phyloP scores from a whole-genome alignment of 306 rosid species.

The Dalbergia cochinchinensis region DNA sequence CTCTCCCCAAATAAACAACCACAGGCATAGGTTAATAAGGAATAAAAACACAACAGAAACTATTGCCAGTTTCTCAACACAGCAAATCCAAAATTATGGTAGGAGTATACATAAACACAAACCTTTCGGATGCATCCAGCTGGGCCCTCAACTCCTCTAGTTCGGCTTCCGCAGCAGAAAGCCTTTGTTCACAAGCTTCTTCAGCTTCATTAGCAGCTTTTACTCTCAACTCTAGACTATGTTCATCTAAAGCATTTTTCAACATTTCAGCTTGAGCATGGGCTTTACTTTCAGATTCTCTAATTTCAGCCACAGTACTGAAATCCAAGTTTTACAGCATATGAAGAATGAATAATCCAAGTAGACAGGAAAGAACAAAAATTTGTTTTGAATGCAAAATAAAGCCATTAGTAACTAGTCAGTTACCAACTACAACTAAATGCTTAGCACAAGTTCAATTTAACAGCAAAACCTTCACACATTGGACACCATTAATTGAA shows the following conservation, averaged over 20 bases:
- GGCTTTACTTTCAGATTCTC: slow-evolving; percentile 86
- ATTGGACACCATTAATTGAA: neutral
- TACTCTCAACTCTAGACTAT: slow-evolving; percentile 89
- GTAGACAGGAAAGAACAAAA: slow-evolving; percentile 25
- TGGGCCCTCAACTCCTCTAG: slow-evolving; percentile 72
- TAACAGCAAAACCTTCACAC: slow-evolving; percentile 39
- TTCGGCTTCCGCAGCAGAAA: slow-evolving; percentile 83
- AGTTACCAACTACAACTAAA: slow-evolving; percentile 32
- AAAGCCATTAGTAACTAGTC: slow-evolving; percentile 16
- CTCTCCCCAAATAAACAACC: slow-evolving; percentile 34
- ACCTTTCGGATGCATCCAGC: slow-evolving; percentile 89
- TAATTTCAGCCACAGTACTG: slow-evolving; percentile 76
- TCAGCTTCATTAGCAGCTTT: slow-evolving; percentile 98
- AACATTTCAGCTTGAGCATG: slow-evolving; percentile 72
- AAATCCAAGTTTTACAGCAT: slow-evolving; percentile 51
- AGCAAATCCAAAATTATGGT: slow-evolving; percentile 33
- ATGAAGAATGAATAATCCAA: slow-evolving; percentile 36
- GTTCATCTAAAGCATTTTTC: slow-evolving; percentile 91
- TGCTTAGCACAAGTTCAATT: slow-evolving; percentile 35
- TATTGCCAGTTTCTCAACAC: slow-evolving; percentile 25
- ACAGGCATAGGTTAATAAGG: slow-evolving; percentile 17
- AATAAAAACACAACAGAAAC: slow-evolving; percentile 15
- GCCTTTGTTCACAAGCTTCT: slow-evolving; percentile 94
- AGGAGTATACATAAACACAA: slow-evolving; percentile 40
- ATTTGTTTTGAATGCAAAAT: slow-evolving; percentile 20